A percentile compares a stretch with the other conserved stretches of the same genome.
Evolutionary conservation across 495 filamentous ascomycete genomes (phyloP).

Genomic region (Tirmania nivea): DNA sequence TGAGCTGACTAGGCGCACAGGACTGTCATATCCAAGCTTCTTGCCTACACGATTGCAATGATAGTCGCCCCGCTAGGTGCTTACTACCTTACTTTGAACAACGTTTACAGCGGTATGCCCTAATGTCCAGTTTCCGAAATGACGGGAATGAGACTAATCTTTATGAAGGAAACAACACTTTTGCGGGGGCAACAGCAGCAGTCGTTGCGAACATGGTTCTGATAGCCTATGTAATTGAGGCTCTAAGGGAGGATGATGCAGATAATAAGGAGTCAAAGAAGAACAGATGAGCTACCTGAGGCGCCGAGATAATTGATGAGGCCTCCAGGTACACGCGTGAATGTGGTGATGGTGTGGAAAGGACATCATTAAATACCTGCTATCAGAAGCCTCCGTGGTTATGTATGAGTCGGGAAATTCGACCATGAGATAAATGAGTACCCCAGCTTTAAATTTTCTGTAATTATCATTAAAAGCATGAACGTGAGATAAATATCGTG

Average conservation of each 20-base stretch:
- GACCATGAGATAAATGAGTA: too few species aligned
- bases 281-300: neutral
- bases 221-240: slow-evolving; percentile 74
- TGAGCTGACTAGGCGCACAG: slow-evolving; percentile 24
- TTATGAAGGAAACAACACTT: slow-evolving; percentile 56
- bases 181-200: slow-evolving; percentile 63
- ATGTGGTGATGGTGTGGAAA: too few species aligned
- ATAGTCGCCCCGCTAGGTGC: slow-evolving; percentile 58
- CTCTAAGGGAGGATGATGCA: slow-evolving; percentile 73
- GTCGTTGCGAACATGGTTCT: slow-evolving; percentile 80
- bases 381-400: too few species aligned
- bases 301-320: slow-evolving; percentile 1
- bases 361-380: too few species aligned
- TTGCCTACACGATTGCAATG: slow-evolving; percentile 84
- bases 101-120: slow-evolving; percentile 49
- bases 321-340: neutral
- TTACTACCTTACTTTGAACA: slow-evolving; percentile 63
- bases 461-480: too few species aligned
- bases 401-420: too few species aligned
- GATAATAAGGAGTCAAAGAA: slow-evolving; percentile 21
- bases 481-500: too few species aligned
- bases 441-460: too few species aligned
- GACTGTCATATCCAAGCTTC: slow-evolving; percentile 67
- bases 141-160: neutral
- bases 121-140: neutral